phyloP scores from a whole-genome alignment of 805 yeast species.

The Spathaspora arborariae region DNA sequence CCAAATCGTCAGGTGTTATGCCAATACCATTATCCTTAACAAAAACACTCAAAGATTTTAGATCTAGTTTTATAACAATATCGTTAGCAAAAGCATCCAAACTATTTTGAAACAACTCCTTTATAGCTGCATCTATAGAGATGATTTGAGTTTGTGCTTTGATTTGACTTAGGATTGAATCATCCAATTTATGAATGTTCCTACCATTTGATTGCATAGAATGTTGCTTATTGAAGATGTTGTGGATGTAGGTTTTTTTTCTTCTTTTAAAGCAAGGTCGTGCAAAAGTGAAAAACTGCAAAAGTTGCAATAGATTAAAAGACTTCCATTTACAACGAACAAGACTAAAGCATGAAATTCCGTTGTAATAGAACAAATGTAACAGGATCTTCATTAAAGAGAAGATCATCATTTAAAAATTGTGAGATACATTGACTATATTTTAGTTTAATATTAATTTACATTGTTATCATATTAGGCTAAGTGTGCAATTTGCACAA shows the following conservation, averaged over 20 bases:
- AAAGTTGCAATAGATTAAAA: neutral
- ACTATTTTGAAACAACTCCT: slow-evolving; percentile 52
- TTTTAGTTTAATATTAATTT: too few species aligned
- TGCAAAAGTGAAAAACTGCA: neutral
- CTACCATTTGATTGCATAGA: neutral
- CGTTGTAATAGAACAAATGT: too few species aligned
- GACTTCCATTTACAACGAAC: too few species aligned
- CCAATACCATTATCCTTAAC: slow-evolving; percentile 77
- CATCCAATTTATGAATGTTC: slow-evolving; percentile 11
- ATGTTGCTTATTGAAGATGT: neutral
- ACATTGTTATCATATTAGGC: too few species aligned
- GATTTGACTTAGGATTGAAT: slow-evolving; percentile 10
- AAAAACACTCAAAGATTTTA: slow-evolving; percentile 24
- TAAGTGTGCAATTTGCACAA: too few species aligned
- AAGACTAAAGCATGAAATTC: too few species aligned
- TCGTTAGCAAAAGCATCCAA: slow-evolving; percentile 49
- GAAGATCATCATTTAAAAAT: too few species aligned
- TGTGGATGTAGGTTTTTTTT: neutral
- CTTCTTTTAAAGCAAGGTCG: neutral
- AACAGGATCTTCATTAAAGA: neutral
- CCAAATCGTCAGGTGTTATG: slow-evolving; percentile 46
- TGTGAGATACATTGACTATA: too few species aligned
- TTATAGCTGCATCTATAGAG: slow-evolving; percentile 38
- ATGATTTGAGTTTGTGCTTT: slow-evolving; percentile 33
- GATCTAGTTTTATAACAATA: slow-evolving; percentile 32